Conservation (phyloP, 2,329 filamentous ascomycete genomes). For the Exophiala calicioides region DNA sequence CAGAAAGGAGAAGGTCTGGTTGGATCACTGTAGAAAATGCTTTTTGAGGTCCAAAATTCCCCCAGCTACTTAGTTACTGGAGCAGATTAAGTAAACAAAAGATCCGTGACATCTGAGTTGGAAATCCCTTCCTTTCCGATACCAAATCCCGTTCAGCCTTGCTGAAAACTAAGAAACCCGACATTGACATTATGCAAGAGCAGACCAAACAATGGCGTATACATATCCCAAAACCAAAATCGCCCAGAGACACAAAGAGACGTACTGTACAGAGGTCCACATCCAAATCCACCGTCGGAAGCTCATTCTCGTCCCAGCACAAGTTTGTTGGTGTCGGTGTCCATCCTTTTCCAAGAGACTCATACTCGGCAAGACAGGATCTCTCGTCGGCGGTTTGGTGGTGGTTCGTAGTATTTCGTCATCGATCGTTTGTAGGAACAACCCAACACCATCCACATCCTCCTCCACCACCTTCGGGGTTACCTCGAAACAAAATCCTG, state of each 20-base stretch:
- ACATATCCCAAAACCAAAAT: not conserved
- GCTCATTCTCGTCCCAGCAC: not conserved
- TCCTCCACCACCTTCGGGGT: not conserved
- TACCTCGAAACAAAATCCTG: not conserved
- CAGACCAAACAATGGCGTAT: not conserved
- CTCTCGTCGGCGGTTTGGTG: not conserved
- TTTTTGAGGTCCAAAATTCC: too few relatives aligned
- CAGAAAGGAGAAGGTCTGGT: too few relatives aligned
- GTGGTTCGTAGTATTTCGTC: not conserved
- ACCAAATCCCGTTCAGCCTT: too few relatives aligned
- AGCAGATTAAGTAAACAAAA: too few relatives aligned
- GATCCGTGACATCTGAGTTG: too few relatives aligned
- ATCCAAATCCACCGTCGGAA: not conserved
- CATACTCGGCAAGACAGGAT: not conserved
- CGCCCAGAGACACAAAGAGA: not conserved
- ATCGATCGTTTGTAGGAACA: not conserved
- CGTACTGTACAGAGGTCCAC: not conserved
- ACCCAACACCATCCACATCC: not conserved
- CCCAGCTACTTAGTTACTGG: too few relatives aligned
- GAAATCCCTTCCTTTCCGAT: too few relatives aligned
- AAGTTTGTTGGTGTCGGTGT: not conserved
- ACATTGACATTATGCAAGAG: too few relatives aligned
- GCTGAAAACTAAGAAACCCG: too few relatives aligned
- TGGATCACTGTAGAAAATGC: too few relatives aligned
- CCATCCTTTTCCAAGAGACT: not conserved